Base-by-base conservation (phyloP, 176 grass and related monocot genomes). In the Phragmites australis region DNA sequence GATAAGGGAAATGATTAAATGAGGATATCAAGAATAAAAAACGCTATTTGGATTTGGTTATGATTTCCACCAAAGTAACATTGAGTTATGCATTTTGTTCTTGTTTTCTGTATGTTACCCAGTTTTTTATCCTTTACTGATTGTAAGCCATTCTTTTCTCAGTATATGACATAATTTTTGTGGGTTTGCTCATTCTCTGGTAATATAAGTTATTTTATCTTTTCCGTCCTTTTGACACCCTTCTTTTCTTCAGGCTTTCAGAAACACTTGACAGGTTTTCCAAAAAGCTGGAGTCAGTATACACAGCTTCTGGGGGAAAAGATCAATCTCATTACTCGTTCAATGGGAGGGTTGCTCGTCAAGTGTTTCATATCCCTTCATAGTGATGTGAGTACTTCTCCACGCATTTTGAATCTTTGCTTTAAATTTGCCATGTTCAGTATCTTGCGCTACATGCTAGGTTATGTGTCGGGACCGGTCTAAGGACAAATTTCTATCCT, bases 51-150 rank as follows among this genome's bases (percentile, higher is more conserved):
- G 96, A 53, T 98, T 98, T 91, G 96, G 96, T 65, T 98, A 86
- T n/a, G 96, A 98, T 86, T 98, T 98, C 81, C 96, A 92, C 43
- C 96, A 98, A 70, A 98, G 96, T 87, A 98, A 98, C 65, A 94
- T 92, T 89, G 51, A 65, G 23, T 40, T 82, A 8, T 57, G 23
- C 70, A 27, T 66, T 63, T 48, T 65, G 30, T 55, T 61, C 45
- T 58, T 55, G 9, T 83, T 56, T 64, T 68, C 6, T 73, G 34
- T 63, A 39, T 72, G 40, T 4, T 32, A 26, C 4, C 19, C 3
- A 7, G 3, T 74, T 10, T 64, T 31, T 48, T 41, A 8, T 6
- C 44, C 14, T 74, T 29, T 69, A 82, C 10, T 76, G 72, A 6
- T 82, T 22, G 7, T 14, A 47, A 82, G 8, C 57, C 6, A 19